Evolutionary conservation across 352 stramenopile genomes (phyloP), one percentile per base, ranked within the genome.

Genomic region (Globisporangium spiculum): DNA sequence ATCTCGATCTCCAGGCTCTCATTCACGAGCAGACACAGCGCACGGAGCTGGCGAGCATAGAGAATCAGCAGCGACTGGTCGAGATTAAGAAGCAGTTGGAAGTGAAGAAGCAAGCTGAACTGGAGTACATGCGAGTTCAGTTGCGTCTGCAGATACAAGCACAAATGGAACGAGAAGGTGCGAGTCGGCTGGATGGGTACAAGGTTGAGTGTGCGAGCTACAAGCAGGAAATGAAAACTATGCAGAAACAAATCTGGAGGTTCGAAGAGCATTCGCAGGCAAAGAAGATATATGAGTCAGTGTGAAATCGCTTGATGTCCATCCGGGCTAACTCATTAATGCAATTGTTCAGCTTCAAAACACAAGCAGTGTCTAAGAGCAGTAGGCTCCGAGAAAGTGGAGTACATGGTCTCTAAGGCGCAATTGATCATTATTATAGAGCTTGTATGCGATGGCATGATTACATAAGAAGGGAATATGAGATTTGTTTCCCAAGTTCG

Each of bases 71-170:
- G 32, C 69, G 61, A 8, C 18, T 84, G 27, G 57, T 66, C 53
- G 20, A 41, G n/a, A 64, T 69, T 3, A 78, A 79, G 60, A 69
- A 75, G 24, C 50, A 75, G n/a, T 5, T 72, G 0, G 69, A 80
- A 30, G 59, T 27, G 18, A 78, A 75, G 20, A 83, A 83, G 55
- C 38, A 71, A 3, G 63, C 60, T 12, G 73, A 84, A 63, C 50
- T 87, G 9, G 71, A 84, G 73, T 82, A 72, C 64, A 57, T 79
- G 57, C 65, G 74, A 34, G 66, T 76, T 9, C 77, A 80, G 52
- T 63, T 76, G 56, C 77, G 71, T 5, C 62, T 84, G 30, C 73
- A 84, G 32, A 53, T 83, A 26, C 68, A 66, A 50, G 73, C 60
- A 22, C 77, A 85, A 65, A 63, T 79, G 8, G 75, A 73, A 4